These are phyloP conservation scores for Tylopilus intermedius DNA, from an alignment of 768 basidiomycete genomes.

Conservation along the genomic window DNA sequence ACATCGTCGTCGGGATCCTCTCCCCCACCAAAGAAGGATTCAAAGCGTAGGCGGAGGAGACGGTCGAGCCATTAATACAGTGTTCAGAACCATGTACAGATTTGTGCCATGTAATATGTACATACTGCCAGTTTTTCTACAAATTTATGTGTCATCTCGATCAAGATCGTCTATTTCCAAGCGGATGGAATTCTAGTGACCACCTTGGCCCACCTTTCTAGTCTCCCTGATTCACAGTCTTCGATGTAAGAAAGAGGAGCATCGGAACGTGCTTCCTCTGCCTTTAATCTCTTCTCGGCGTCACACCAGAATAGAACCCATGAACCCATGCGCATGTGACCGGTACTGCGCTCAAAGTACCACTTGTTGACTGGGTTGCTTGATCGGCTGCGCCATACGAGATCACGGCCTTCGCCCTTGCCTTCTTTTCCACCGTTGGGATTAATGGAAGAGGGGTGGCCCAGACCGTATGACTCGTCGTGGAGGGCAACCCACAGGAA, in stretches of 20 bases:
- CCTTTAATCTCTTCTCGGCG: constrained; percentile 78
- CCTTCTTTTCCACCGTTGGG: constrained; percentile 92
- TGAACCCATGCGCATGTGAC: constrained; percentile 76
- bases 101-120: neutral
- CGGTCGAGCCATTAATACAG: constrained; percentile 25
- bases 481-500: constrained; percentile 98
- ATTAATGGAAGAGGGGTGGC: constrained; percentile 89
- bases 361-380: constrained; percentile 98
- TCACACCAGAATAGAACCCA: constrained; percentile 99
- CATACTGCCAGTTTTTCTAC: constrained; percentile 5
- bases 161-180: constrained; percentile 49
- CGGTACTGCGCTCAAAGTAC: constrained; percentile 96
- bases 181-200: constrained; percentile 70
- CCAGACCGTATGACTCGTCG: constrained; percentile 96
- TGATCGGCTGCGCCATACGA: constrained; percentile 91
- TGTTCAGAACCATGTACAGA: neutral
- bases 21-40: constrained; percentile 27
- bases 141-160: constrained; percentile 8
- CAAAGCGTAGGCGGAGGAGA: constrained; percentile 25
- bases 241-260: constrained; percentile 69
- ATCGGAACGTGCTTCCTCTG: constrained; percentile 60
- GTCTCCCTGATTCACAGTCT: constrained; percentile 69
- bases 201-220: constrained; percentile 63
- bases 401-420: constrained; percentile 82
- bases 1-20: constrained; percentile 26